Evolutionary conservation across 2,329 filamentous ascomycete genomes (phyloP), one percentile per base, ranked within the genome.

Genomic region (Thelonectria olida): DNA sequence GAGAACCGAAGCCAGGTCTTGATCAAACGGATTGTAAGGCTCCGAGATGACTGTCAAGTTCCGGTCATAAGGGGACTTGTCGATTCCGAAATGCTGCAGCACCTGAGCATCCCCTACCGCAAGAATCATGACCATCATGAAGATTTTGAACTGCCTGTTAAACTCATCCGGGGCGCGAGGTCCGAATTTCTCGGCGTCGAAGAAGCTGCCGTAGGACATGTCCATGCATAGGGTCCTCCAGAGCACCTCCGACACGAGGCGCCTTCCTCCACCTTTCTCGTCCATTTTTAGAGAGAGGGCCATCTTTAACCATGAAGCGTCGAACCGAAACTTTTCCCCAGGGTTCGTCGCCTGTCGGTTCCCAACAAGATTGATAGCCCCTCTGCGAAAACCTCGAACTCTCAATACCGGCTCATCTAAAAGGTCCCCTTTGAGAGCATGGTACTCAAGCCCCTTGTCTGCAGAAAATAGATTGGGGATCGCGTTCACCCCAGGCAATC

Each of bases 41-140:
- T 54, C 51, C 10, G 51, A 34, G 15, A 57, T 44, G 25, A 59
- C 34, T 4, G 50, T 51, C n/a, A 39, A 28, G 2, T 27, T 17
- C 2, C 38, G 13, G 13, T 47, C 34, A 3, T 15, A 17, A 6
- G 34, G 27, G 9, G 50, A n/a, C 19, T 52, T 45, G n/a, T 72
- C 19, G 67, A 76, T 50, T 62, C 63, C 65, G 66, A 76, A 58
- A 23, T 75, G 70, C 52, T 72, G 61, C 31, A 73, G 73, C 2
- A 74, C 71, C 31, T 67, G 72, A 20, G 73, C 72, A 58, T 78
- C 78, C 15, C 76, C 76, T 51, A 73, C 75, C 6, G 75, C 71
- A 45, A 71, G 60, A 6, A 72, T 65, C 60, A 68, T 57, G n/a
- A 71, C 56, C 31, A 67, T 27, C 31, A 70, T 53, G 31, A 72